A percentile compares a stretch with the other conserved stretches of the same genome.
Evolutionary conservation across 2,329 filamentous ascomycete species (phyloP).

Genomic region (Alternaria sp.): DNA sequence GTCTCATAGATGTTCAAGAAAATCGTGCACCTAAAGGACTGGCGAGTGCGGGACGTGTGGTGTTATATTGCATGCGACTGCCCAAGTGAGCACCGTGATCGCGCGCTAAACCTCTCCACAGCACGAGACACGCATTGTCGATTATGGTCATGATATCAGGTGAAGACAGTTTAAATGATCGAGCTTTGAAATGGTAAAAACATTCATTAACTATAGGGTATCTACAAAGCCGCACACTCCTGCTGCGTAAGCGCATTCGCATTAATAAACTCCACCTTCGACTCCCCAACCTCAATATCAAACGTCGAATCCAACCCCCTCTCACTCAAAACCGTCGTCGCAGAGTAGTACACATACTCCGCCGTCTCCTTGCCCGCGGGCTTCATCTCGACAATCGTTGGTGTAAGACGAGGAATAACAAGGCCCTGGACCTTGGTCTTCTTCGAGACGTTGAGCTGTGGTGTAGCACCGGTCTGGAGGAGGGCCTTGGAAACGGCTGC

Average conservation of each 20-base stretch:
- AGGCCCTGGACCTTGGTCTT: background rate
- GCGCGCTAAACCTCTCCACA: constrained; percentile 1
- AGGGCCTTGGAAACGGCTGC: constrained; percentile 7
- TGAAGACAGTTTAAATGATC: no score
- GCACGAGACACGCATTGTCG: no score
- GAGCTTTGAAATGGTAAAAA: no score
- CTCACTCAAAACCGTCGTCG: background rate
- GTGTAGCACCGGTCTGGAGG: background rate
- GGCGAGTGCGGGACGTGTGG: background rate
- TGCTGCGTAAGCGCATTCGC: background rate
- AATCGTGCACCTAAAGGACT: background rate
- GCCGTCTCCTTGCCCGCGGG: background rate
- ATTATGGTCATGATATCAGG: no score
- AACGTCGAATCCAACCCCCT: background rate
- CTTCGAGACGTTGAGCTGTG: constrained; percentile 1
- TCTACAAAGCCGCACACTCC: background rate
- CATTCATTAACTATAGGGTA: background rate
- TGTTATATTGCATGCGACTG: background rate
- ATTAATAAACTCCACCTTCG: background rate
- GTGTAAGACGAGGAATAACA: background rate
- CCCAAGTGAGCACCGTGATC: constrained; percentile 18
- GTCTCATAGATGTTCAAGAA: background rate
- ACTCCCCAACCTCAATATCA: constrained; percentile 8
- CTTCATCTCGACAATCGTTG: background rate
- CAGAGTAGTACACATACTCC: constrained; percentile 9